These are phyloP conservation scores for Diplogelasinospora grovesii DNA, from an alignment of 495 filamentous ascomycete species.

Conservation along the genomic window DNA sequence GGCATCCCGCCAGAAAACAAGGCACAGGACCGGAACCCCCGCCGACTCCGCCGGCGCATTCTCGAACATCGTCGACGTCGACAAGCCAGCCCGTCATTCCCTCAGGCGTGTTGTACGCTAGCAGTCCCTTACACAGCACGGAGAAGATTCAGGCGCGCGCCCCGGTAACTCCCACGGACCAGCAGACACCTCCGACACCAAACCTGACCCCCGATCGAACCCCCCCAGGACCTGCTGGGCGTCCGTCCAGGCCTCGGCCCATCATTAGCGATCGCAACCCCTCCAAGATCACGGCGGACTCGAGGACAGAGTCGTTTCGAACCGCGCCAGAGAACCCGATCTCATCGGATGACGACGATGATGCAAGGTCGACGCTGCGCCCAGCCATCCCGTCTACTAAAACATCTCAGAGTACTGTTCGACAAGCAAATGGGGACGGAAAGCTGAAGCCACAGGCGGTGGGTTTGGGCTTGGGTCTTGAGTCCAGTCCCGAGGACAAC, in stretches of 20 bases:
- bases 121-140: slow-evolving; percentile 26
- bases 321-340: slow-evolving; percentile 60
- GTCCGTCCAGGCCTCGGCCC: slow-evolving; percentile 34
- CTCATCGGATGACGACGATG: slow-evolving; percentile 56
- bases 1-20: slow-evolving; percentile 25
- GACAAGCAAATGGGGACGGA: slow-evolving; percentile 29
- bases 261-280: slow-evolving; percentile 33
- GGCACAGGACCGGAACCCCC: slow-evolving; percentile 37
- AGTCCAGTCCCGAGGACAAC: slow-evolving; percentile 28
- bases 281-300: slow-evolving; percentile 43
- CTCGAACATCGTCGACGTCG: slow-evolving; percentile 45
- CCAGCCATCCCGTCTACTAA: slow-evolving; percentile 38
- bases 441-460: slow-evolving; percentile 26
- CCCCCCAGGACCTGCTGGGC: slow-evolving; percentile 46
- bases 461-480: slow-evolving; percentile 47
- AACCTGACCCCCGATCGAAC: slow-evolving; percentile 68
- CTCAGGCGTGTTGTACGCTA: slow-evolving; percentile 28
- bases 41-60: slow-evolving; percentile 50
- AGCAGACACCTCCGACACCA: slow-evolving; percentile 63
- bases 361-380: slow-evolving; percentile 38
- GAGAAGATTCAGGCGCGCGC: slow-evolving; percentile 22
- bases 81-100: slow-evolving; percentile 30
- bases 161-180: slow-evolving; percentile 52
- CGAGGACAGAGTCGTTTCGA: slow-evolving; percentile 64
- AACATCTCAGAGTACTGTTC: slow-evolving; percentile 35